Base-by-base conservation (phyloP, 768 basidiomycete genomes). In the Mycena maculata region DNA sequence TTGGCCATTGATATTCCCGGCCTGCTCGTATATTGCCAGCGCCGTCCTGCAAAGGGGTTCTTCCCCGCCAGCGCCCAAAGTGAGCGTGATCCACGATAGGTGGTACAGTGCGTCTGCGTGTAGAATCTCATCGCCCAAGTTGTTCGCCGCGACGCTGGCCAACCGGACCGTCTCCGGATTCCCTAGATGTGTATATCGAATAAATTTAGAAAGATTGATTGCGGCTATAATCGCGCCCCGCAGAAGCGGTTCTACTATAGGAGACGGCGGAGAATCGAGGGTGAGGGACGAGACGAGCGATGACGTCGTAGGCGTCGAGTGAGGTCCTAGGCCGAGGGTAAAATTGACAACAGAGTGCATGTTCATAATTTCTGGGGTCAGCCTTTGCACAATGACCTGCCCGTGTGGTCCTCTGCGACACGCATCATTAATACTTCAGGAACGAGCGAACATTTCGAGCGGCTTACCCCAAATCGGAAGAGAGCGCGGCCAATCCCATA, bases 131-230 rank as follows among this genome's bases (percentile, higher is more conserved):
- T 69, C 71, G 7, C 59, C 60, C 33, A 72, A 31, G 38, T 60
- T 69, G 10, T 31, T 31, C 23, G 71, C 67, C 25, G 59, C 64
- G 2, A 56, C 28, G 20, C 60, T 44, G 16, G 71, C 71, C 3
- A 62, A 23, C 25, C 55, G 49, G 16, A 72, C 36, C 3, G 64
- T 72, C 31, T 69, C 71, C 15, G 57, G 52, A 52, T 60, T 70
- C n/a, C 71, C 71, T 5, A 72, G 44, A 47, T 59, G 38, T 10
- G 71, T 72, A 36, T 72, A 72, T 13, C 69, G 61, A 30, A 57
- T 49, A n/a, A 72, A 68, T 50, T 65, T 70, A 27, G 69, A 67
- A n/a, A 72, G 61, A 45, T 70, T 67, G 20, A 72, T 70, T 16
- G 71, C 69, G 6, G 69, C 69, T 5, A 41, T 39, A 28, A 70